These are phyloP conservation scores for Fusarium concolor DNA, from an alignment of 2,329 filamentous ascomycete genomes.

Conservation along the genomic window DNA sequence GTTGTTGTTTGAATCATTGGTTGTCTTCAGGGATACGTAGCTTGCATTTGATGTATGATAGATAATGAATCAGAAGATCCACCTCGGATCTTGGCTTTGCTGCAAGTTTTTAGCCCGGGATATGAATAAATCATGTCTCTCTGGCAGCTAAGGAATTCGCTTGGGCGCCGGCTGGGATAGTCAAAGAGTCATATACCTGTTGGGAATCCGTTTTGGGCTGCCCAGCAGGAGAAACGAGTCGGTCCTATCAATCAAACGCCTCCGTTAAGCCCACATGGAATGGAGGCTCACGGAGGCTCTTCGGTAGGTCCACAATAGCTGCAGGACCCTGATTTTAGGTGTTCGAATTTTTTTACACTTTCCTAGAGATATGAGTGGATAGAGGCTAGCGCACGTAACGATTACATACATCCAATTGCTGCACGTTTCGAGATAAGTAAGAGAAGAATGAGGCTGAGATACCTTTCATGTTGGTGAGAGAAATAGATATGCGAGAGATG, in stretches of 20 bases:
- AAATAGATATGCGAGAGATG: slow-evolving; percentile 7
- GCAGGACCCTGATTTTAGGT: slow-evolving; percentile 40
- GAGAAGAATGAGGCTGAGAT: slow-evolving; percentile 18
- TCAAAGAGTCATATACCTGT: slow-evolving; percentile 39
- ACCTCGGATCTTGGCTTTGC: slow-evolving; percentile 23
- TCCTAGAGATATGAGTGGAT: slow-evolving; percentile 31
- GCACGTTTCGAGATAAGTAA: slow-evolving; percentile 28
- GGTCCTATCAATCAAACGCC: slow-evolving; percentile 37
- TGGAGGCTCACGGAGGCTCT: slow-evolving; percentile 41
- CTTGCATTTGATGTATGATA: slow-evolving; percentile 22
- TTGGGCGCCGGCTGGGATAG: slow-evolving; percentile 24
- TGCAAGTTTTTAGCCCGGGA: slow-evolving; percentile 24
- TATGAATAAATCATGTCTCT: slow-evolving; percentile 6
- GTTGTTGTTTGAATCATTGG: slow-evolving; percentile 35
- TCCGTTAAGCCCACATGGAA: slow-evolving; percentile 42
- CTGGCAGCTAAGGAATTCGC: slow-evolving; percentile 26
- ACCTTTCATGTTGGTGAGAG: not conserved
- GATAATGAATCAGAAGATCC: slow-evolving; percentile 24
- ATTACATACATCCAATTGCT: slow-evolving; percentile 41
- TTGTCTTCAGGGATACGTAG: slow-evolving; percentile 17
- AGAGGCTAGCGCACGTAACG: slow-evolving; percentile 38
- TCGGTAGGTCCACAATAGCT: slow-evolving; percentile 42
- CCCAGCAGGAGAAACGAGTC: slow-evolving; percentile 28
- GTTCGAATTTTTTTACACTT: slow-evolving; percentile 10
- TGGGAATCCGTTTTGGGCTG: slow-evolving; percentile 22